Evolutionary conservation across 2,329 filamentous ascomycete genomes (phyloP), one percentile per base, ranked within the genome.

Genomic region (Aspergillus niger): DNA sequence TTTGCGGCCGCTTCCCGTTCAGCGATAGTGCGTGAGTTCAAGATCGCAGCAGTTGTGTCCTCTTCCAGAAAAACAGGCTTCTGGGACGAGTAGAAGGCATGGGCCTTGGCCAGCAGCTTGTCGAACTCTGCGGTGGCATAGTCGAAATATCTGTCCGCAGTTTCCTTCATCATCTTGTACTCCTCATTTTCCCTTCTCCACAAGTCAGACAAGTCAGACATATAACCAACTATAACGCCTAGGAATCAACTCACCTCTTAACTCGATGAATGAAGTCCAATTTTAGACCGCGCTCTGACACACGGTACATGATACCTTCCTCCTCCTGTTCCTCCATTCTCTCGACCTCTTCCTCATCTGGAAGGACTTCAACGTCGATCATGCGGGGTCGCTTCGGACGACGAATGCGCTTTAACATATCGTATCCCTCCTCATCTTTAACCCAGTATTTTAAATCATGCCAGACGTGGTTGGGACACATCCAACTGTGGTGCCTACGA

Each of bases 391-490:
- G 64, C 58, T 72, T 72, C 20, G 72, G 70, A 28, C 72, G 74
- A 49, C 74, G 76, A 58, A 73, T 67, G 56, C 69, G 74, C 54
- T 72, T 70, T 48, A 62, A 60, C 28, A 65, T 67, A 38, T 70
- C 86, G 26, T 89, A 79, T 50, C 80, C 76, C 20, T 76, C 76
- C 8, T 88, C 85, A 20, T 89, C 77, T 50, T 83, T 79, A 30
- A 79, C 79, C 59, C 63, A 38, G 28, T 67, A 61, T 48, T 66
- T 64, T 54, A 96, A 81, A 59, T 93, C 83, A 64, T 94, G 88
- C 56, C 95, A 91, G 44, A 90, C 82, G 73, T 99, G 95, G 65
- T 90, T 87, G 53, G 94, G 94, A 72, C 95, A 99, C 76, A 88
- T 89, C 91, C 92, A 99, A 58, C 88, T 89, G 70, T 82, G 80